These are phyloP conservation scores for Yamadazyma spencermartinsiae DNA, from an alignment of 1,139 yeast species.

Conservation along the genomic window DNA sequence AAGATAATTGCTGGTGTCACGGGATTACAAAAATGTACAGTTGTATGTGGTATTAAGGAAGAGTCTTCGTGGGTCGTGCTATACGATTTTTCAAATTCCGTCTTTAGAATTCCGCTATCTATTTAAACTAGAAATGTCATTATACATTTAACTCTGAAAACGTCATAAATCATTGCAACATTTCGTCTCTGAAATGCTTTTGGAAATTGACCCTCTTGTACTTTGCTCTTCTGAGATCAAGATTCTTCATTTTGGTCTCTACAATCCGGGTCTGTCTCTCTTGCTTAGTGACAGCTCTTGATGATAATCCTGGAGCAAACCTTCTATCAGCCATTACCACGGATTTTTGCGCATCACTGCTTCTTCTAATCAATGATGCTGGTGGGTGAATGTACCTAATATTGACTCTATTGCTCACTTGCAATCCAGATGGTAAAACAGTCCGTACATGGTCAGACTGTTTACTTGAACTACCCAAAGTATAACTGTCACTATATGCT, in stretches of 20 bases:
- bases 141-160: background rate
- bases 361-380: constrained; percentile 14
- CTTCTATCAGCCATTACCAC: constrained; percentile 43
- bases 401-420: constrained; percentile 51
- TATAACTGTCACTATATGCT: background rate
- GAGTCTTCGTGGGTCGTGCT: too few relatives aligned
- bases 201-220: constrained; percentile 34
- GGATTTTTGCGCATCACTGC: constrained; percentile 31
- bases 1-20: too few relatives aligned
- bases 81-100: too few relatives aligned
- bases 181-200: constrained; percentile 40
- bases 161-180: constrained; percentile 18
- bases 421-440: constrained; percentile 48
- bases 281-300: constrained; percentile 31
- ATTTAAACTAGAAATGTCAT: too few relatives aligned
- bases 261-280: constrained; percentile 32
- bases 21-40: too few relatives aligned
- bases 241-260: constrained; percentile 26
- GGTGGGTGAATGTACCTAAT: constrained; percentile 40
- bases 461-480: background rate
- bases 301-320: constrained; percentile 40
- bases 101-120: too few relatives aligned
- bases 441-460: constrained; percentile 33
- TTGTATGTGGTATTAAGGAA: too few relatives aligned
- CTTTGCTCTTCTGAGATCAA: constrained; percentile 27